Percentiles rank a stretch among this genome's conserved stretches.
Evolutionary conservation across 1,284 basidiomycete species (phyloP).

Genomic region (Moniliophthora roreri): DNA sequence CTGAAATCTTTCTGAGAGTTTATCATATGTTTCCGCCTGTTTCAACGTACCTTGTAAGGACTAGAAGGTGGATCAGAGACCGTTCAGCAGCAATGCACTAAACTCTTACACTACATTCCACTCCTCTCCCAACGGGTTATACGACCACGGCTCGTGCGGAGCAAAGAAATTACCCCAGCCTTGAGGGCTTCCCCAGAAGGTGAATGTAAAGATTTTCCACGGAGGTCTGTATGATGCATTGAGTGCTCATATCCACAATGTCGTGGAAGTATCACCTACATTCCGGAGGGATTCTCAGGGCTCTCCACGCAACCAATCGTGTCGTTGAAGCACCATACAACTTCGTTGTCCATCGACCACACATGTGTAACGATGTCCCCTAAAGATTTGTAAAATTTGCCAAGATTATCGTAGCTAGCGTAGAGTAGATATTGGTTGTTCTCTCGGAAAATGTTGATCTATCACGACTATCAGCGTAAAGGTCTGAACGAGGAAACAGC

Average conservation of each 20-base stretch:
- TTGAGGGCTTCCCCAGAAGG: constrained; percentile 8
- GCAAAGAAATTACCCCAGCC: constrained; percentile 2
- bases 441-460: constrained; percentile 8
- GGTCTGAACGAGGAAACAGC: background rate
- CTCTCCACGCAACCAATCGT: constrained; percentile 7
- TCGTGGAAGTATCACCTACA: constrained; percentile 1
- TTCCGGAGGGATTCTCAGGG: constrained; percentile 5
- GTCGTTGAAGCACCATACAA: constrained; percentile 10
- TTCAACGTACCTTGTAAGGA: constrained; percentile 5
- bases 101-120: constrained; percentile 11
- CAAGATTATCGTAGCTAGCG: background rate
- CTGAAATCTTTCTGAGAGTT: background rate
- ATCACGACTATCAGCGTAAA: background rate
- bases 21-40: background rate
- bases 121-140: constrained; percentile 4
- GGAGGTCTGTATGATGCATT: constrained; percentile 2
- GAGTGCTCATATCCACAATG: background rate
- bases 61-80: background rate
- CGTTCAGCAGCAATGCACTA: background rate
- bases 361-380: constrained; percentile 9
- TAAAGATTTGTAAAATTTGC: constrained; percentile 2
- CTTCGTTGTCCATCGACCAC: constrained; percentile 4
- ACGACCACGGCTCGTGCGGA: constrained; percentile 6
- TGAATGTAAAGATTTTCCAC: constrained; percentile 9
- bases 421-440: constrained; percentile 7